Evolutionary conservation across 225 moss, liverwort and hornwort species (phyloP).

Genomic region (Marchantia polymorpha): DNA sequence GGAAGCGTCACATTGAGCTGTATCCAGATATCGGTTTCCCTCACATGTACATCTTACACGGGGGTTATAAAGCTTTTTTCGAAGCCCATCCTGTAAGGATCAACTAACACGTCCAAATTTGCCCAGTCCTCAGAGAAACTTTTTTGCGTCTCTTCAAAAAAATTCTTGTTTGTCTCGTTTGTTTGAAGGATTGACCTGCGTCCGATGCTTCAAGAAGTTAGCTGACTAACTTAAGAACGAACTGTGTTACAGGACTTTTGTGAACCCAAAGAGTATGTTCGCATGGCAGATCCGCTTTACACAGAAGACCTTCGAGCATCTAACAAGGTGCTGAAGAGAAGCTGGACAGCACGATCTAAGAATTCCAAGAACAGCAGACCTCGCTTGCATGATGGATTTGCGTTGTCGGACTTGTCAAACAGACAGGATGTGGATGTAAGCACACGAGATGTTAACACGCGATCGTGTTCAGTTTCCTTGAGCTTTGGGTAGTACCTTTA

Average conservation of each 20-base stretch:
- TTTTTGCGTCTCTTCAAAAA: not conserved
- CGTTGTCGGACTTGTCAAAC: conserved; percentile 43
- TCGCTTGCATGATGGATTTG: conserved; percentile 30
- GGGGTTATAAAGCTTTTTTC: conserved; percentile 59
- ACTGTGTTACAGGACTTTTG: conserved; percentile 43
- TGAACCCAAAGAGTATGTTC: conserved; percentile 44
- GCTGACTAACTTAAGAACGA: not conserved
- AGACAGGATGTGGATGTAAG: not conserved
- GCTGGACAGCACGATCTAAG: conserved; percentile 36
- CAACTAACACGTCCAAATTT: too few species aligned
- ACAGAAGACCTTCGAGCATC: conserved; percentile 43
- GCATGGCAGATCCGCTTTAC: conserved; percentile 49
- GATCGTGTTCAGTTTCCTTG: conserved; percentile 12
- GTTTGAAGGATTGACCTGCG: too few species aligned
- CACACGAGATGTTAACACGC: not conserved
- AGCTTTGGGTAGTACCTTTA: not conserved
- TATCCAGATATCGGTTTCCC: conserved; percentile 60
- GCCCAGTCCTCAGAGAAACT: too few species aligned
- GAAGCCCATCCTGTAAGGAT: conserved; percentile 44
- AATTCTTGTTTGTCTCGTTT: not conserved
- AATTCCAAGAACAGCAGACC: conserved; percentile 32
- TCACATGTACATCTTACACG: conserved; percentile 58
- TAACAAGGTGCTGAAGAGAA: conserved; percentile 40
- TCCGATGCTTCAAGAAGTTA: not conserved
- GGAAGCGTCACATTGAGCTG: conserved; percentile 51